Evolutionary conservation across 1,284 basidiomycete genomes (phyloP).

Genomic region (Puccinia horiana): DNA sequence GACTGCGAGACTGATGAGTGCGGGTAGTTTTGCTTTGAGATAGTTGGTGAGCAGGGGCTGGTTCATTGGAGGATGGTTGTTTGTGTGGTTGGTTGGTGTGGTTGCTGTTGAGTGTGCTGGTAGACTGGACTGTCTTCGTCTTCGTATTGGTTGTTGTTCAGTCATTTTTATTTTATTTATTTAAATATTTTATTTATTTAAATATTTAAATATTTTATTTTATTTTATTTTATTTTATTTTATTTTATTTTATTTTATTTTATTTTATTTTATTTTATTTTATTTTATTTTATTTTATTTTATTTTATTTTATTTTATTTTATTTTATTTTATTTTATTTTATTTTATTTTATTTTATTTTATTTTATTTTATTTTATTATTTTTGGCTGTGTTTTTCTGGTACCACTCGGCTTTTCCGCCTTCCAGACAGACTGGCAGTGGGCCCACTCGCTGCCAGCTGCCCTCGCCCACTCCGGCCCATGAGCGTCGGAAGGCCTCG

Average conservation of each 20-base stretch:
- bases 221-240: too few relatives aligned
- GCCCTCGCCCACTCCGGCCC: background rate
- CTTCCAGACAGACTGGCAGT: slow-evolving; percentile 22
- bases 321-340: too few relatives aligned
- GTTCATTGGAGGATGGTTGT: background rate
- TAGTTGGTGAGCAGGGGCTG: background rate
- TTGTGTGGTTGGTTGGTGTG: background rate
- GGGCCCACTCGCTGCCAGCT: background rate
- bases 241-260: too few relatives aligned
- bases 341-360: too few relatives aligned
- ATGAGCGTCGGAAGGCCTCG: slow-evolving; percentile 26
- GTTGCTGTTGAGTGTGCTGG: background rate
- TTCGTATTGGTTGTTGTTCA: background rate
- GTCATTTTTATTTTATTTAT: too few relatives aligned
- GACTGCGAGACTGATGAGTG: slow-evolving; percentile 38
- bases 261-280: too few relatives aligned
- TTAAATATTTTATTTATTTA: too few relatives aligned
- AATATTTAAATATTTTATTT: too few relatives aligned
- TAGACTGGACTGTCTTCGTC: slow-evolving; percentile 3
- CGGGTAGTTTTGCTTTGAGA: slow-evolving; percentile 45
- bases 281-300: too few relatives aligned
- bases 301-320: too few relatives aligned
- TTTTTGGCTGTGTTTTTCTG: background rate
- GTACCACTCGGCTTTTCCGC: slow-evolving; percentile 30
- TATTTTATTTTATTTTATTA: too few relatives aligned